phyloP scores from a whole-genome alignment of 2,329 filamentous ascomycete genomes.

The Hirsutella thompsonii region DNA sequence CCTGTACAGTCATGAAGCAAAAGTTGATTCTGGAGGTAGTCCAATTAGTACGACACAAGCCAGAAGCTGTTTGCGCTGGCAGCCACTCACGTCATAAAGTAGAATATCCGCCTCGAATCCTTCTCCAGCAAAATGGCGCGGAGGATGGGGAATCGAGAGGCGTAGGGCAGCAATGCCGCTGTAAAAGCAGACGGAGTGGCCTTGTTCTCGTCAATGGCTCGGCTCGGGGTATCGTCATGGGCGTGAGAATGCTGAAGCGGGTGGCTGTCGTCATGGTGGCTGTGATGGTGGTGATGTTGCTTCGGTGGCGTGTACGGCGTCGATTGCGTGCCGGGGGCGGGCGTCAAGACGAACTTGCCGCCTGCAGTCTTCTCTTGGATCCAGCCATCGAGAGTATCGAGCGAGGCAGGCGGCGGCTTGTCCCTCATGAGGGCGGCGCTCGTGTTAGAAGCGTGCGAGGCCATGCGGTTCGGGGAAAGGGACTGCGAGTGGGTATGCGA shows the following conservation, averaged over 20 bases:
- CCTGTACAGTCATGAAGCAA: slow-evolving; percentile 85
- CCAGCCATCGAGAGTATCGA: slow-evolving; percentile 25
- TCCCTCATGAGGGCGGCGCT: slow-evolving; percentile 15
- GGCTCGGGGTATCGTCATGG: slow-evolving; percentile 12
- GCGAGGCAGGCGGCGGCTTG: slow-evolving; percentile 17
- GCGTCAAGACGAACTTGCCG: slow-evolving; percentile 25
- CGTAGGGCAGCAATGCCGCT: slow-evolving; percentile 54
- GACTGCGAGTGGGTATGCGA: slow-evolving; percentile 13
- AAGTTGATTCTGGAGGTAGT: slow-evolving; percentile 62
- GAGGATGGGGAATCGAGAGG: slow-evolving; percentile 61
- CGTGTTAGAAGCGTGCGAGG: slow-evolving; percentile 18
- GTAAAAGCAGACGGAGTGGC: slow-evolving; percentile 52
- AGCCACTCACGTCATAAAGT: slow-evolving; percentile 72
- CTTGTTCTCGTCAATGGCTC: slow-evolving; percentile 11
- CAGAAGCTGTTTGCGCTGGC: background rate
- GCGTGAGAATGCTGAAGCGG: background rate
- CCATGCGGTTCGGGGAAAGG: slow-evolving; percentile 16
- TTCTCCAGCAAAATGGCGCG: slow-evolving; percentile 81
- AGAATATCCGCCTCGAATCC: slow-evolving; percentile 90
- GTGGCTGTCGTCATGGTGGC: slow-evolving; percentile 18
- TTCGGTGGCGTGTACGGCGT: slow-evolving; percentile 12
- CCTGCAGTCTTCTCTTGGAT: slow-evolving; percentile 25
- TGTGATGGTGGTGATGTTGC: slow-evolving; percentile 11
- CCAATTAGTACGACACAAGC: slow-evolving; percentile 3
- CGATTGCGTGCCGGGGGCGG: slow-evolving; percentile 13